Base-by-base conservation (phyloP, 768 basidiomycete genomes). In the Amanita rimosa region DNA sequence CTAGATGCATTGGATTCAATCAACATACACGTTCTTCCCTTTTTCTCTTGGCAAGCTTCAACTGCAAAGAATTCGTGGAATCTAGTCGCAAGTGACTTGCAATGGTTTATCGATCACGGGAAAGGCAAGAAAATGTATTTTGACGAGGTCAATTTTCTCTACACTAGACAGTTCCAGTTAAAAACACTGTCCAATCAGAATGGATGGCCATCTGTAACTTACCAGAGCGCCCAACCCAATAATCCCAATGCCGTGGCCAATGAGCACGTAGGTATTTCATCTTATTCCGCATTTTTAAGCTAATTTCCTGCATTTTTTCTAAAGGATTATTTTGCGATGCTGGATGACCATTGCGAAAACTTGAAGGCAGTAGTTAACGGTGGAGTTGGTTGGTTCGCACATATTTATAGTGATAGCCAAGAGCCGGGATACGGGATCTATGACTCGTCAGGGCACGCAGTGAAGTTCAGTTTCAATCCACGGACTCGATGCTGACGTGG, bases 311-410 rank as follows among this genome's bases (percentile, higher is more conserved):
- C 29, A 48, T 43, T 26, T 4, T 37, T 3, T 14, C n/a, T n/a
- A n/a, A n/a, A 44, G 52, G 70, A 64, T 45, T 83, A 81, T 53
- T 81, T 66, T 50, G 55, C 56, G 3, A 54, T 83, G 11, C 69
- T 83, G 14, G 79, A 83, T 53, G 52, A 59, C 1, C 70, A 78
- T 45, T 83, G 79, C 53, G 52, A 62, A 37, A 64, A 70, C 53
- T 60, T 83, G 45, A 83, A 83, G 60, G 49, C 52, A 0, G 71
- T 71, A 11, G 60, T 62, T 11, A 68, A 67, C 0, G 77, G 79
- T 4, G 78, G 78, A 33, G 60, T 82, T 13, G 78, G 79, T 2
- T 83, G 80, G 81, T 83, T 83, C 55, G 76, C 76, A 16, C 80
- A 83, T 55, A 74, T 81, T 44, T 82, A 81, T 53, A 71, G 69